Base-by-base conservation (phyloP, 108 stramenopile genomes). In the Fragilaria radians region DNA sequence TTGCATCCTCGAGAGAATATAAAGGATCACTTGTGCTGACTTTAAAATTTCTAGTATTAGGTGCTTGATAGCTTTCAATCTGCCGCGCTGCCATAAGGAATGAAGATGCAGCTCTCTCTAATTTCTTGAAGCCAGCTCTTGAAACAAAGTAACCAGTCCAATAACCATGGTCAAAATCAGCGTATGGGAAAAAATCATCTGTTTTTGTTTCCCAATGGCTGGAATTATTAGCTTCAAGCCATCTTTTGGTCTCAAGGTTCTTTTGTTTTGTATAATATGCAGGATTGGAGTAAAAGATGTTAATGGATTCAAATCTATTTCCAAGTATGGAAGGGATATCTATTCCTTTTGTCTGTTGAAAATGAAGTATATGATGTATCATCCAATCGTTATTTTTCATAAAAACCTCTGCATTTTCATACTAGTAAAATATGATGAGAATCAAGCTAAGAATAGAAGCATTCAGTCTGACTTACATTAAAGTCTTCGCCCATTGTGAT, bases 71-170 rank as follows among this genome's bases (percentile, higher is more conserved):
- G 4, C 36, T 62, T 32, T 88, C 80, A 31, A 91, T 73, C 61
- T 92, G 90, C 19, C 93, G 53, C 3, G 90, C 79, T 19, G 87
- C 82, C 45, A 78, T 72, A 2, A 97, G 54, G 54, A 88, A 79
- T 4, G 78, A 68, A 2, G 88, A 88, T 24, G 73, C 81, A 17
- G 81, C 84, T 27, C 96, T 74, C 51, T 95, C 93, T 36, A 90
- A 69, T 32, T 83, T 67, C 59, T 97, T 98, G 19, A 96, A 70
- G 4, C 79, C 70, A 14, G 94, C 70, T 5, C 97, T 80, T 26
- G 80, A 83, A 4, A 95, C 83, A 73, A 94, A 96, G 69, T 94
- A 96, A 0, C 97, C 95, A 14, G 95, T 94, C 97, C 97, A 97
- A 70, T 89, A 96, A 57, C 86, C 78, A 59, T 96, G 76, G 31